Conservation (phyloP, 2,329 filamentous ascomycete species). For the Fusarium sp. region DNA sequence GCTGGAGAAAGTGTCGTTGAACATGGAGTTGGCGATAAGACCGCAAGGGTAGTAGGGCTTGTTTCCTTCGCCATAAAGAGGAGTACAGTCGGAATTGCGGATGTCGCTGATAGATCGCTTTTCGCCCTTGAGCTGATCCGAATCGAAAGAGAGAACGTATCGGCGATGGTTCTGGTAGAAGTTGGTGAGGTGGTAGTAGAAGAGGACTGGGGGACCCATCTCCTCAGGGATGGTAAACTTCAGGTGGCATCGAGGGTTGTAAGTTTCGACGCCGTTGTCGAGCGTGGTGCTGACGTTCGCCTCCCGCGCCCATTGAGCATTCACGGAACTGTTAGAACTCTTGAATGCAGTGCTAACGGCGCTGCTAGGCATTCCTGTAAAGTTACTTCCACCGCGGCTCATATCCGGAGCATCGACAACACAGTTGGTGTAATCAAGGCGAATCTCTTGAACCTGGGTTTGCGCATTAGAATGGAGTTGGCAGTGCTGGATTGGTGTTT, state of each 20-base stretch:
- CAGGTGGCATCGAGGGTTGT: slow-evolving; percentile 72
- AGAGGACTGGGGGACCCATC: slow-evolving; percentile 83
- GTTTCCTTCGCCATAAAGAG: slow-evolving; percentile 69
- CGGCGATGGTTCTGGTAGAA: slow-evolving; percentile 99
- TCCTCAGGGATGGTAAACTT: slow-evolving; percentile 82
- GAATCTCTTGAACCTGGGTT: slow-evolving; percentile 84
- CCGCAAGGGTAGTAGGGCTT: slow-evolving; percentile 94
- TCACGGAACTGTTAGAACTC: slow-evolving; percentile 55
- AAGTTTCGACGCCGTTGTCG: slow-evolving; percentile 48
- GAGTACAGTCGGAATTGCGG: slow-evolving; percentile 76
- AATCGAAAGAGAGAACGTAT: slow-evolving; percentile 91
- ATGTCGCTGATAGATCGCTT: slow-evolving; percentile 71
- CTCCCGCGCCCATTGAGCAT: slow-evolving; percentile 57
- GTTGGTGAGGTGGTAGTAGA: slow-evolving; percentile 96
- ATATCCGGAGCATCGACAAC: slow-evolving; percentile 61
- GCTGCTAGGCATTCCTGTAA: slow-evolving; percentile 64
- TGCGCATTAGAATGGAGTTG: slow-evolving; percentile 20
- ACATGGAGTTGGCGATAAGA: slow-evolving; percentile 94
- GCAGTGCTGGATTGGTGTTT: background rate
- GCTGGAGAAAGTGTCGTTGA: slow-evolving; percentile 88
- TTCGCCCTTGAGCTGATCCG: slow-evolving; percentile 81
- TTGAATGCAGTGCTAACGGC: slow-evolving; percentile 79
- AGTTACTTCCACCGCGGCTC: slow-evolving; percentile 48
- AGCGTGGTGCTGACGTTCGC: slow-evolving; percentile 52
- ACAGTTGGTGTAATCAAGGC: slow-evolving; percentile 91